These are phyloP conservation scores for Botrytis elliptica DNA, from an alignment of 2,329 filamentous ascomycete species.

Conservation along the genomic window DNA sequence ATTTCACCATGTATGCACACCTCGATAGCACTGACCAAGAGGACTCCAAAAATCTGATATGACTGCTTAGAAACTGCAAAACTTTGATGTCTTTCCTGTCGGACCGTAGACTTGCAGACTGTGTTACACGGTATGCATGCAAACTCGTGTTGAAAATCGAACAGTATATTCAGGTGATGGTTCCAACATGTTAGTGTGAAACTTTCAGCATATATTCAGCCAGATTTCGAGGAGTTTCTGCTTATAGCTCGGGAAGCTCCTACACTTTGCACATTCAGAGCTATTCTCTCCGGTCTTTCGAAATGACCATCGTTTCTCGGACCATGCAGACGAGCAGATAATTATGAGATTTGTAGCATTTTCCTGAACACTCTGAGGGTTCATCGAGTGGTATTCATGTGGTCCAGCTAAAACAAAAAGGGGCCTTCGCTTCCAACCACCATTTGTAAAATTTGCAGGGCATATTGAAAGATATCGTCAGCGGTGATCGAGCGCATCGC, in stretches of 20 bases:
- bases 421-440: not conserved
- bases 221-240: not conserved
- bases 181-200: not conserved
- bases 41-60: not conserved
- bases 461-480: not conserved
- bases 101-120: not conserved
- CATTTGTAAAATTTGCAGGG: not conserved
- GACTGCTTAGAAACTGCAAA: not conserved
- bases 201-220: not conserved
- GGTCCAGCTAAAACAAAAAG: not conserved
- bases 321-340: not conserved
- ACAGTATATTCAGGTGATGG: not conserved
- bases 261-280: not conserved
- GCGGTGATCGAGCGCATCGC: not conserved
- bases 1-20: not conserved
- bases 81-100: not conserved
- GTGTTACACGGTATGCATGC: not conserved
- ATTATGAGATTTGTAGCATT: not conserved
- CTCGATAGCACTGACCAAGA: constrained; percentile 11
- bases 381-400: not conserved
- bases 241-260: not conserved
- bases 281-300: not conserved
- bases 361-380: not conserved
- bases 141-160: not conserved
- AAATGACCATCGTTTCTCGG: not conserved